A percentile compares a stretch with the other conserved stretches of the same genome.
Evolutionary conservation across 257 asterid genomes (phyloP).

Genomic region (Orobanche coerulescens): DNA sequence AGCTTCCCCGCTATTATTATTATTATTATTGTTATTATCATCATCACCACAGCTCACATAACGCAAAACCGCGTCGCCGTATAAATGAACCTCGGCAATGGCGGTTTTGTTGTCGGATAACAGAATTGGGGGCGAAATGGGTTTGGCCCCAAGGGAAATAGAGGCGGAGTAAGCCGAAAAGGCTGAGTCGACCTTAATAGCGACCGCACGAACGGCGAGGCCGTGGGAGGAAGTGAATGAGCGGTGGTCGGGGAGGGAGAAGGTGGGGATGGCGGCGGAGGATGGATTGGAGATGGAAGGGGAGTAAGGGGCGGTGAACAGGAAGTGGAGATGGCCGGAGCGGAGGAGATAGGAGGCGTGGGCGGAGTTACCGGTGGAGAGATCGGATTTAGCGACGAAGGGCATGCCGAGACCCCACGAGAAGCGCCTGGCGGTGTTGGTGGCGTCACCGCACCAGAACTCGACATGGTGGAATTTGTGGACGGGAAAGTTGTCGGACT

Average conservation of each 20-base stretch:
- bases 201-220: constrained; percentile 77
- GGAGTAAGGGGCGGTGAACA: constrained; percentile 87
- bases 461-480: constrained; percentile 79
- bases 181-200: constrained; percentile 54
- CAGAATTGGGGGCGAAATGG: constrained; percentile 40
- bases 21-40: too few species aligned
- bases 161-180: constrained; percentile 44
- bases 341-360: constrained; percentile 88
- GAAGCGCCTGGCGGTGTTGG: constrained; percentile 65
- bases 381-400: constrained; percentile 67
- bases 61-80: constrained; percentile 71
- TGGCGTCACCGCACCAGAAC: constrained; percentile 90
- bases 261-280: constrained; percentile 59
- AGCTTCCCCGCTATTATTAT: neutral
- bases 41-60: constrained; percentile 43
- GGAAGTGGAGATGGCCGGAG: constrained; percentile 54
- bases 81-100: constrained; percentile 62
- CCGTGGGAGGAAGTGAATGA: constrained; percentile 61
- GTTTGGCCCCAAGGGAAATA: constrained; percentile 60
- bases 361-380: constrained; percentile 79
- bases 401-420: constrained; percentile 93
- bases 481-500: constrained; percentile 54
- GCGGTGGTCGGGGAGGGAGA: constrained; percentile 37
- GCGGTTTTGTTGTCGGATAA: constrained; percentile 33
- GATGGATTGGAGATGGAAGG: constrained; percentile 35